Base-by-base conservation (phyloP, 768 basidiomycete genomes). In the Naganishia vaughanmartiniae region DNA sequence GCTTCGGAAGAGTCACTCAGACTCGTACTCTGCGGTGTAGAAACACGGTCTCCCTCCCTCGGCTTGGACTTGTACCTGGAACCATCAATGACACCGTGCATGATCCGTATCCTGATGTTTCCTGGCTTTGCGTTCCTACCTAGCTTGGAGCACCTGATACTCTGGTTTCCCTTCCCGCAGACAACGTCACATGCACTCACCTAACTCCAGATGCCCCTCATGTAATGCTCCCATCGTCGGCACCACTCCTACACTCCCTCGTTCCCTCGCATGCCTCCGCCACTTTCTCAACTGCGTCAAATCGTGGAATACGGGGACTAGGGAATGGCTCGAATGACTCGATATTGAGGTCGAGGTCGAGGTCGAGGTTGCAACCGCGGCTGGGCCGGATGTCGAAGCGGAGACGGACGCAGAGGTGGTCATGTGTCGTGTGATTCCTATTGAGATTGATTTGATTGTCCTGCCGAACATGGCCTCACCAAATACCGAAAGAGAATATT, bases 161-260 rank as follows among this genome's bases (percentile, higher is more conserved):
- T n/a, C n/a, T n/a, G n/a, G n/a, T n/a, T n/a, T n/a, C n/a, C n/a
- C n/a, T n/a, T n/a, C n/a, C n/a, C n/a, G n/a, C n/a, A n/a, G n/a
- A n/a, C 17, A 21, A 26, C n/a, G 48, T n/a, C n/a, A n/a, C 48
- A n/a, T 4, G 4, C 17, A 51, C 48, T 51, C 48, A 96, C 95
- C 91, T 42, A 99, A 88, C 66, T 90, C 87, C 53, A 97, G 84
- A 80, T 97, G 96, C 0, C 96, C 96, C 11, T 90, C 88, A 79
- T 99, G 96, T 53, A 99, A 82, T 1, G 95, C 95, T 26, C 95
- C 95, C 95, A 97, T 97, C 14, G 96, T 99, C 0, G 96, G 87
- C n/a, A 99, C 93, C 70, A 90, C 91, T 0, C 96, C 96, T 6
- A 99, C 92, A 0, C 87, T 85, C 77, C 88, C 86, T 34, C 83